phyloP scores from a whole-genome alignment of 2,329 filamentous ascomycete species.

The Ophiocordyceps robertsii region DNA sequence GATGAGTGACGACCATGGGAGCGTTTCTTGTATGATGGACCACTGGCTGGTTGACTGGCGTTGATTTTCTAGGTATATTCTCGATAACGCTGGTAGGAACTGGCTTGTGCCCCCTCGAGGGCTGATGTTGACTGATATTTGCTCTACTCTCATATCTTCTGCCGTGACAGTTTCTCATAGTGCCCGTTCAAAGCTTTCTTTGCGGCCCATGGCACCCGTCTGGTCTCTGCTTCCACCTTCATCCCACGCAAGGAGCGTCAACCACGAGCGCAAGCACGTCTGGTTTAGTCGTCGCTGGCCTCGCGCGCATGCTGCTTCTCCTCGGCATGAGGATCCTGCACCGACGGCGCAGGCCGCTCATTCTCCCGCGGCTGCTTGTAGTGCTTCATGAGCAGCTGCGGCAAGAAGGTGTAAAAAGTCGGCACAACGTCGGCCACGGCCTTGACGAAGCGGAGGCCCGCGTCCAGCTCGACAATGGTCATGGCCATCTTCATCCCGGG shows the following conservation, averaged over 20 bases:
- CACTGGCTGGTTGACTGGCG: not conserved
- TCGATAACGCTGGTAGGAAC: not conserved
- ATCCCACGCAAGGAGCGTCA: no score
- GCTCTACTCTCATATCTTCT: no score
- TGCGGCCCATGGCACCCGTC: no score
- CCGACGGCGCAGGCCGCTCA: constrained; percentile 31
- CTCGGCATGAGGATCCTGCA: constrained; percentile 18
- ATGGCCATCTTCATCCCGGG: constrained; percentile 51
- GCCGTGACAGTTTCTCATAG: no score
- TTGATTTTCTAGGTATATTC: not conserved
- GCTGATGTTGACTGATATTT: no score
- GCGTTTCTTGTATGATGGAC: not conserved
- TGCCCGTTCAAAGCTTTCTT: no score
- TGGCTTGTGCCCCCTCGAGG: not conserved
- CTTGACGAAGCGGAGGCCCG: constrained; percentile 54
- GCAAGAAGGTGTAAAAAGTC: constrained; percentile 50
- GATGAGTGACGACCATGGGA: not conserved
- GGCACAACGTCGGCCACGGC: constrained; percentile 39
- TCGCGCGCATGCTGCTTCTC: constrained; percentile 13
- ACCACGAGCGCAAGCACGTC: not conserved
- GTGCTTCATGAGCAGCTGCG: constrained; percentile 54
- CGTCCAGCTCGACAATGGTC: constrained; percentile 41
- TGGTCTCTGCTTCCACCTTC: no score
- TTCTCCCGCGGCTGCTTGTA: constrained; percentile 45
- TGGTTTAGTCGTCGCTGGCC: constrained; percentile 6